A percentile compares a stretch with the other conserved stretches of the same genome.
phyloP scores from a whole-genome alignment of 257 asterid species.

The Lycium barbarum region DNA sequence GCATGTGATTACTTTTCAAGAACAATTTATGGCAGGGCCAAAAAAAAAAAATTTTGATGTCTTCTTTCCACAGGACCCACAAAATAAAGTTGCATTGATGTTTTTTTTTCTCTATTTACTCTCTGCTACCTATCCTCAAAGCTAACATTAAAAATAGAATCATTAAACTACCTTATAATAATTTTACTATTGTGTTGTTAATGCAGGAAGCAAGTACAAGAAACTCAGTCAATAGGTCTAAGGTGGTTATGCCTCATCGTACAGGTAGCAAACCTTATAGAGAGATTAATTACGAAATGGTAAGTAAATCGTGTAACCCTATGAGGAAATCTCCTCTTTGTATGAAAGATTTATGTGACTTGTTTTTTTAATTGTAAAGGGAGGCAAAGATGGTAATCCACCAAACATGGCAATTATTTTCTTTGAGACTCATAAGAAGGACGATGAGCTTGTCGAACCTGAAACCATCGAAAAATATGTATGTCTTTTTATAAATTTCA shows the following conservation, averaged over 20 bases:
- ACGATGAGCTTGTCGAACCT: background rate
- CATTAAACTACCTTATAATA: background rate
- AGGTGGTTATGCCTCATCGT: background rate
- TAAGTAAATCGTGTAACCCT: background rate
- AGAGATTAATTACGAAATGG: background rate
- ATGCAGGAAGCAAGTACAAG: background rate
- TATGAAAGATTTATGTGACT: background rate
- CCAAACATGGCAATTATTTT: background rate
- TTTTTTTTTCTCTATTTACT: background rate
- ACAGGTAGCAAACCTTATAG: background rate
- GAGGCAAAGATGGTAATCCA: background rate
- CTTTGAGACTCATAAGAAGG: background rate
- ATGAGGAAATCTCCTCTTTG: background rate
- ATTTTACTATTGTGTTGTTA: background rate
- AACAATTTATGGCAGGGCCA: too few relatives aligned
- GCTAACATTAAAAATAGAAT: background rate
- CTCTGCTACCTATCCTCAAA: background rate
- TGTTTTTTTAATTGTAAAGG: background rate
- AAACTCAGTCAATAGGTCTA: background rate
- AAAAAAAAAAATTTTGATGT: background rate
- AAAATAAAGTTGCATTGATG: background rate
- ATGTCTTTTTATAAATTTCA: background rate
- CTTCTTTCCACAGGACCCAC: background rate
- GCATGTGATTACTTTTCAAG: too few relatives aligned
- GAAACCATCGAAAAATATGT: background rate